A percentile compares a stretch with the other conserved stretches of the same genome.
These are phyloP conservation scores for Cucurbita pepo DNA, from an alignment of 306 rosid genomes.

Conservation along the genomic window DNA sequence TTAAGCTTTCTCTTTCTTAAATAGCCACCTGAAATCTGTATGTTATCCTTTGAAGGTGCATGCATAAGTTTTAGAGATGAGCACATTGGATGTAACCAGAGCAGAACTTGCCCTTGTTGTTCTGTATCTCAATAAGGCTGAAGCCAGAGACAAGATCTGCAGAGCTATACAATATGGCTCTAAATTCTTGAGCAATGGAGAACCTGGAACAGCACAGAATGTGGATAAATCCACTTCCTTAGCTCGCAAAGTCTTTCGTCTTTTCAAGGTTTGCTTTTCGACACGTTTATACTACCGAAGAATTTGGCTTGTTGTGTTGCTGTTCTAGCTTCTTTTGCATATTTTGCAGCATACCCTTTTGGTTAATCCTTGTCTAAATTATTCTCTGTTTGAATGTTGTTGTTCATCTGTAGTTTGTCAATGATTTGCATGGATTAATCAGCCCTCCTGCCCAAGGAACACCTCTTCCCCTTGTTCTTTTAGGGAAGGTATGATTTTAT, in stretches of 20 bases:
- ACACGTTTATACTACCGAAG: neutral
- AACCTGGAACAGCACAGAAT: slow-evolving; percentile 83
- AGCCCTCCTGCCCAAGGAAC: slow-evolving; percentile 73
- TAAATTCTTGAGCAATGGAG: slow-evolving; percentile 81
- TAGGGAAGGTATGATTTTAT: slow-evolving; percentile 55
- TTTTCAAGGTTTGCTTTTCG: slow-evolving; percentile 58
- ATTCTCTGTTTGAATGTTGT: neutral
- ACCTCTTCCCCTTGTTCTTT: slow-evolving; percentile 61
- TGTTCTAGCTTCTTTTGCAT: neutral
- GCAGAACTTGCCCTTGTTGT: slow-evolving; percentile 82
- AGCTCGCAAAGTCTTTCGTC: slow-evolving; percentile 94
- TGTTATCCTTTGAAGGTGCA: neutral
- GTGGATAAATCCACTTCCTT: slow-evolving; percentile 88
- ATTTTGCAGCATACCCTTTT: neutral
- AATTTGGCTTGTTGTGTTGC: neutral
- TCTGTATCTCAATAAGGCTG: slow-evolving; percentile 87
- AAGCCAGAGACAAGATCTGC: slow-evolving; percentile 97
- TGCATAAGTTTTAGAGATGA: slow-evolving; percentile 41
- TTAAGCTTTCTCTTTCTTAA: neutral
- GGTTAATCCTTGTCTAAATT: neutral
- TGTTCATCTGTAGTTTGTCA: slow-evolving; percentile 57
- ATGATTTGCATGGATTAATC: slow-evolving; percentile 69
- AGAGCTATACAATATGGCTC: slow-evolving; percentile 97
- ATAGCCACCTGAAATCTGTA: neutral
- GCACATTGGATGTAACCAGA: slow-evolving; percentile 78